Percentiles rank a stretch among this genome's conserved stretches.
These are phyloP conservation scores for Baudoinia panamericana DNA, from an alignment of 495 filamentous ascomycete species.

Conservation along the genomic window DNA sequence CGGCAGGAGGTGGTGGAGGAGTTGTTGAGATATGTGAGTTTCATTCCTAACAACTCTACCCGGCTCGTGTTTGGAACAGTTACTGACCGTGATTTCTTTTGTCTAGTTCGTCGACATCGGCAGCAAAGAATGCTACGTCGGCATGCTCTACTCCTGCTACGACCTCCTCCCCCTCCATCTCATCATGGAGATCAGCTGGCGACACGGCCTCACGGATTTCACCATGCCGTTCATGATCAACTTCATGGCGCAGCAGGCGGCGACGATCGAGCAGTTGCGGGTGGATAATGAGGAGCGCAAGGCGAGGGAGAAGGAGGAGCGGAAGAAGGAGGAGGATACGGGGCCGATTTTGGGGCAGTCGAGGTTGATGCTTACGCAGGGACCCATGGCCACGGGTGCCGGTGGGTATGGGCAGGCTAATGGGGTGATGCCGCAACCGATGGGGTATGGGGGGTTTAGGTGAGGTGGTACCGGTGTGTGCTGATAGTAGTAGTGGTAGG, in stretches of 20 bases:
- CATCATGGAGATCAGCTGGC: conserved; percentile 95
- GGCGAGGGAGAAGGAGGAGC: conserved; percentile 67
- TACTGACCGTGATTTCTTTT: conserved; percentile 17
- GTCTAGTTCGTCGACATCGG: conserved; percentile 95
- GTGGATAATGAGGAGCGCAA: conserved; percentile 98
- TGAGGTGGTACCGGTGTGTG: conserved; percentile 1
- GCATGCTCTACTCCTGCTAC: conserved; percentile 98
- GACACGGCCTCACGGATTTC: conserved; percentile 86
- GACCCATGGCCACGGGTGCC: conserved; percentile 42
- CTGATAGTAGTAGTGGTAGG: not conserved
- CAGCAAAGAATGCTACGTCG: conserved; percentile 96
- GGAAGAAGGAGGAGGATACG: conserved; percentile 80
- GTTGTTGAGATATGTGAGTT: conserved; percentile 85
- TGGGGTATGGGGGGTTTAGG: conserved; percentile 30
- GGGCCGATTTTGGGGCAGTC: conserved; percentile 84
- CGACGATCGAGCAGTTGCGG: conserved; percentile 70
- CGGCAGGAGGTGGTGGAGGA: conserved; percentile 91
- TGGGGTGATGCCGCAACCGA: conserved; percentile 32
- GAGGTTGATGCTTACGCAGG: conserved; percentile 97
- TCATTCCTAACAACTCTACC: too few species aligned
- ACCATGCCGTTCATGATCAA: conserved; percentile 99
- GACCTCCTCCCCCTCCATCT: conserved; percentile 86
- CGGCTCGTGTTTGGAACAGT: too few species aligned
- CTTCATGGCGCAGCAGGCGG: conserved; percentile 78
- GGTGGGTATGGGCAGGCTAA: conserved; percentile 31